These are phyloP conservation scores for Chrysoporthe cubensis DNA, from an alignment of 2,329 filamentous ascomycete species.

Conservation along the genomic window DNA sequence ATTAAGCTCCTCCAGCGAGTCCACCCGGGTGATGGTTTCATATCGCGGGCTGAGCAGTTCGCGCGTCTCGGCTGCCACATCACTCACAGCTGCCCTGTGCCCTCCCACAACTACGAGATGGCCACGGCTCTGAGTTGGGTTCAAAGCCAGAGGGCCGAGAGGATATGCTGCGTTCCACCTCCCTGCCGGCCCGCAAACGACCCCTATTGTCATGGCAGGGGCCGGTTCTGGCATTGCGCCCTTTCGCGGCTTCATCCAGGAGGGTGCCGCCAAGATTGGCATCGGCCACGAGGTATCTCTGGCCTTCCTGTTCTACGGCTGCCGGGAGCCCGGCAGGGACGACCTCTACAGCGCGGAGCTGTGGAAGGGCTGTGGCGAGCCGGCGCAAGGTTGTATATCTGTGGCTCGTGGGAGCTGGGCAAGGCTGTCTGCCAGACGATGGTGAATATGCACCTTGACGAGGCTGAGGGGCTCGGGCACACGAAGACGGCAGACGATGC, in stretches of 20 bases:
- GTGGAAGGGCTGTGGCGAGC: neutral
- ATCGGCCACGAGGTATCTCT: slow-evolving; percentile 43
- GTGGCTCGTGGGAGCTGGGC: neutral
- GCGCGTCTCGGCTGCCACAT: no score
- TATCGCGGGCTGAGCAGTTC: no score
- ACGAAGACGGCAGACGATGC: neutral
- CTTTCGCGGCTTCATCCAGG: slow-evolving; percentile 39
- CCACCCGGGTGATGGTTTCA: no score
- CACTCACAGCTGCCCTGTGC: no score
- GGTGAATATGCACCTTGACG: neutral
- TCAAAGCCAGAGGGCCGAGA: no score
- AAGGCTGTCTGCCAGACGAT: neutral
- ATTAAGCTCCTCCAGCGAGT: no score
- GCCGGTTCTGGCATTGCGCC: slow-evolving; percentile 56
- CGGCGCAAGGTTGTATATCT: neutral
- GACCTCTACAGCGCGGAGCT: slow-evolving; percentile 36
- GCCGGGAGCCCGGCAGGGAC: slow-evolving; percentile 41
- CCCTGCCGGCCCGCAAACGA: slow-evolving; percentile 41
- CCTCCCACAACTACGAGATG: no score
- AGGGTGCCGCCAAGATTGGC: slow-evolving; percentile 41
- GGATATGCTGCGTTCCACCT: slow-evolving; percentile 43
- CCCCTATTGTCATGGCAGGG: slow-evolving; percentile 54
- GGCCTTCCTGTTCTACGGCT: slow-evolving; percentile 48
- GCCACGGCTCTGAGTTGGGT: no score
- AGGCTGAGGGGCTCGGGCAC: neutral